Evolutionary conservation across 352 stramenopile species (phyloP).

Genomic region (Phytophthora cryptogea): DNA sequence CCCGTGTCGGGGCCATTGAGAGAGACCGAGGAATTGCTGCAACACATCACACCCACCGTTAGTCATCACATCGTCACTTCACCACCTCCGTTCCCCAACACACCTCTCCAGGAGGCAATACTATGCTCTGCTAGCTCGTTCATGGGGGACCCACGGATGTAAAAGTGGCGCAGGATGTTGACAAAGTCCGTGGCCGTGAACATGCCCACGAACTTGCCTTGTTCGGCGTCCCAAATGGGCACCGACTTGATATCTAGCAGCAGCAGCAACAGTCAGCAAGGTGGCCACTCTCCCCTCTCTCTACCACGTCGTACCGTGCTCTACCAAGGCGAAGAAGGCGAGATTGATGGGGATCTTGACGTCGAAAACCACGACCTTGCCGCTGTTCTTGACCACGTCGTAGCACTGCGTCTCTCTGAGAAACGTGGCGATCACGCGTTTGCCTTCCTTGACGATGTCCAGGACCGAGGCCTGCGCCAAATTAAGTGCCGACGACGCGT

Average conservation of each 20-base stretch:
- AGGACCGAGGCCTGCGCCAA: slow-evolving; percentile 51
- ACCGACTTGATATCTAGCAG: slow-evolving; percentile 96
- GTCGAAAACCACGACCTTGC: slow-evolving; percentile 98
- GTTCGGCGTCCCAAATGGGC: slow-evolving; percentile 95
- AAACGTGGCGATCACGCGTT: slow-evolving; percentile 87
- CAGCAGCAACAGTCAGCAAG: slow-evolving; percentile 12
- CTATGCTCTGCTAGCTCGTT: slow-evolving; percentile 86
- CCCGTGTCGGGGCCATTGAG: slow-evolving; percentile 65
- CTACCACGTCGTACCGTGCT: slow-evolving; percentile 89
- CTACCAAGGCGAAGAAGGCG: slow-evolving; percentile 98
- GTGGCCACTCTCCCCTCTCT: neutral
- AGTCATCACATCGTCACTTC: neutral
- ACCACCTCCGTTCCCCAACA: neutral
- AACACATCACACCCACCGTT: slow-evolving; percentile 37
- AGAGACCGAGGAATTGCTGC: slow-evolving; percentile 86
- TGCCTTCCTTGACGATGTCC: slow-evolving; percentile 81
- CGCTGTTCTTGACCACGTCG: slow-evolving; percentile 96
- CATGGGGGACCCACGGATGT: slow-evolving; percentile 90
- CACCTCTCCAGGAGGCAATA: slow-evolving; percentile 86
- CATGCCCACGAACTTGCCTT: slow-evolving; percentile 96
- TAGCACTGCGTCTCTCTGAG: slow-evolving; percentile 92
- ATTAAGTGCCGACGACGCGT: slow-evolving; percentile 41
- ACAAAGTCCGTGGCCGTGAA: slow-evolving; percentile 99
- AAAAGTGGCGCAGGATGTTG: slow-evolving; percentile 96
- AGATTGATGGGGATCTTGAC: slow-evolving; percentile 99